Conservation (phyloP, 1,284 basidiomycete species). For the Laetiporus sulphureus region DNA sequence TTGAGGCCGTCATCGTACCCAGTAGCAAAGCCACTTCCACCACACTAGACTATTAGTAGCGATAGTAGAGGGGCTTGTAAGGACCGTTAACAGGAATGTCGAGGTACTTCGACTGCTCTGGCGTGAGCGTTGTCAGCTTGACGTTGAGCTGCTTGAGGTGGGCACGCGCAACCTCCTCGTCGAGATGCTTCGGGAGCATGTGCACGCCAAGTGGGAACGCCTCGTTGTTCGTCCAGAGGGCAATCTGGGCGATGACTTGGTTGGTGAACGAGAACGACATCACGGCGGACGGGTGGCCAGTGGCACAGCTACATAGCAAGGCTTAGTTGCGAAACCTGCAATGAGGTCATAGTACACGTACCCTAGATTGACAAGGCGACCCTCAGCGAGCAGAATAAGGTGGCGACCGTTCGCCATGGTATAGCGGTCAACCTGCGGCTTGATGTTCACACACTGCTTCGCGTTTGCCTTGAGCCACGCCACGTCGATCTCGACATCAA, state of each 20-base stretch:
- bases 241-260: slow-evolving; percentile 98
- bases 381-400: slow-evolving; percentile 96
- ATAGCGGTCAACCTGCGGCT: slow-evolving; percentile 99
- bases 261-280: slow-evolving; percentile 99
- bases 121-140: slow-evolving; percentile 82
- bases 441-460: slow-evolving; percentile 83
- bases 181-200: slow-evolving; percentile 95
- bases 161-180: slow-evolving; percentile 97
- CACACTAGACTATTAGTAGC: slow-evolving; percentile 47
- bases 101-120: slow-evolving; percentile 86
- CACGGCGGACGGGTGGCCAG: slow-evolving; percentile 94
- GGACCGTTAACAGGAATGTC: slow-evolving; percentile 87
- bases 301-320: slow-evolving; percentile 56
- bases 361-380: slow-evolving; percentile 98
- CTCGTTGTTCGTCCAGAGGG: slow-evolving; percentile 89
- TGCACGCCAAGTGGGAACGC: slow-evolving; percentile 93
- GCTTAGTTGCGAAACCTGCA: not conserved
- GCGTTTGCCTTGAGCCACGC: slow-evolving; percentile 98
- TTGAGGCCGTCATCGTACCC: slow-evolving; percentile 55
- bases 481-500: slow-evolving; percentile 98
- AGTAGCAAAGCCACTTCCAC: no score
- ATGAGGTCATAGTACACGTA: slow-evolving; percentile 34
- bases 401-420: slow-evolving; percentile 90
- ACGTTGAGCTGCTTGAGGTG: slow-evolving; percentile 90
- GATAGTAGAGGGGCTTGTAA: slow-evolving; percentile 88